Evolutionary conservation across 176 grass and related monocot genomes (phyloP), one percentile per base, ranked within the genome.

Genomic region (Pharus latifolius): DNA sequence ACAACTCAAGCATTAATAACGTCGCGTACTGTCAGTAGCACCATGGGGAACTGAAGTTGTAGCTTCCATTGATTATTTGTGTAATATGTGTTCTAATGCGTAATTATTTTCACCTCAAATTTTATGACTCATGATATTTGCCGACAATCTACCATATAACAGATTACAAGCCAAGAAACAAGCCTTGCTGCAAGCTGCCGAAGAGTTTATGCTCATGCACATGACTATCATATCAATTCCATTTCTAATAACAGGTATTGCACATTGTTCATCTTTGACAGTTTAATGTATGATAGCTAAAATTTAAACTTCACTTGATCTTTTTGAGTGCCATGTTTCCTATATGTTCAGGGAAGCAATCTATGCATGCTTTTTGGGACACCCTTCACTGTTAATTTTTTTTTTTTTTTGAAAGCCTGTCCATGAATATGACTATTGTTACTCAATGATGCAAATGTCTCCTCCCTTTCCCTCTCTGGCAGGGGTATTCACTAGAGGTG

Each of bases 171-270:
- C 87, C 87, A 93, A 69, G 89, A 93, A 78, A 93, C 81, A 61
- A 86, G 61, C 72, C 81, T 86, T 57, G 78, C 81, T 9, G 90
- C 87, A 0, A 95, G 72, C 55, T 95, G 87, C 38, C 85, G 90
- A 80, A 95, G 90, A 77, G 82, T 99, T 43, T 99, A 86, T 86
- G 56, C 90, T 71, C 96, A 99, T 88, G 96, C 96, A 27, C 96
- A 99, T 76, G 96, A 99, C 56, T 99, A 99, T 64, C 96, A 99
- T 73, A 99, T 99, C 60, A 99, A 99, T 70, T 99, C 96, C 46
- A 95, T 99, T 84, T 99, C 96, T 52, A 91, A 79, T 81, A 99
- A 99, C 82, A 99, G 96, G 96, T 99, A 33, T 76, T 44, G 6
- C 65, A 70, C 48, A 77, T 63, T 45, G 68, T 62, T 64, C 65